Evolutionary conservation across 2,329 filamentous ascomycete genomes (phyloP).

Genomic region (Penicillium sp.): DNA sequence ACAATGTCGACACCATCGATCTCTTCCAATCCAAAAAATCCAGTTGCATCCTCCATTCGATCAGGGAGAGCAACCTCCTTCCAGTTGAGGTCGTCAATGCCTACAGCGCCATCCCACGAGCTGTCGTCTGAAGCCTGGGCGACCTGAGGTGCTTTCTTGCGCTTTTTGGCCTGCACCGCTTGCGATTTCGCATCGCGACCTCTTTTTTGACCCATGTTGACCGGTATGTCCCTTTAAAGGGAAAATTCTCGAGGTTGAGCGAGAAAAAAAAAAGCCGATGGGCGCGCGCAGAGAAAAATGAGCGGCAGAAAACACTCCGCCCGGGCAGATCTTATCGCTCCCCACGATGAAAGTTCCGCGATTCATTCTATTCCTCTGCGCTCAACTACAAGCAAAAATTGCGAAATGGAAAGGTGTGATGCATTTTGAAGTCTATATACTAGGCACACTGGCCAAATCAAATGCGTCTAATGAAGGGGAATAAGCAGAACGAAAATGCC

Average conservation of each 20-base stretch:
- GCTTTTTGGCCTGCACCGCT: slow-evolving; percentile 31
- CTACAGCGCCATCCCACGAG: slow-evolving; percentile 27
- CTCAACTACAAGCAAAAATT: background rate
- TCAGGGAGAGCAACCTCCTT: slow-evolving; percentile 63
- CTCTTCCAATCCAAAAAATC: slow-evolving; percentile 87
- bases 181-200: slow-evolving; percentile 29
- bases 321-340: slow-evolving; percentile 33
- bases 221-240: slow-evolving; percentile 1
- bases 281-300: slow-evolving; percentile 25
- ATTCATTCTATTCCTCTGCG: background rate
- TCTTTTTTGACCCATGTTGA: slow-evolving; percentile 36
- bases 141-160: slow-evolving; percentile 23
- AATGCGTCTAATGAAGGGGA: slow-evolving; percentile 17
- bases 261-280: slow-evolving; percentile 7
- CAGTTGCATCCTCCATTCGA: slow-evolving; percentile 80
- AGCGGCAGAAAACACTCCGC: slow-evolving; percentile 32
- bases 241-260: background rate
- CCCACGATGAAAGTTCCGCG: slow-evolving; percentile 26
- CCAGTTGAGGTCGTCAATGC: slow-evolving; percentile 54
- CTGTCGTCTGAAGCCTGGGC: slow-evolving; percentile 14
- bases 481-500: slow-evolving; percentile 16
- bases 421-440: slow-evolving; percentile 18
- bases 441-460: slow-evolving; percentile 20
- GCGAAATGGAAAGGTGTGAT: background rate
- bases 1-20: slow-evolving; percentile 87